phyloP scores from a whole-genome alignment of 305 asterid species.

The Nicotiana rustica region DNA sequence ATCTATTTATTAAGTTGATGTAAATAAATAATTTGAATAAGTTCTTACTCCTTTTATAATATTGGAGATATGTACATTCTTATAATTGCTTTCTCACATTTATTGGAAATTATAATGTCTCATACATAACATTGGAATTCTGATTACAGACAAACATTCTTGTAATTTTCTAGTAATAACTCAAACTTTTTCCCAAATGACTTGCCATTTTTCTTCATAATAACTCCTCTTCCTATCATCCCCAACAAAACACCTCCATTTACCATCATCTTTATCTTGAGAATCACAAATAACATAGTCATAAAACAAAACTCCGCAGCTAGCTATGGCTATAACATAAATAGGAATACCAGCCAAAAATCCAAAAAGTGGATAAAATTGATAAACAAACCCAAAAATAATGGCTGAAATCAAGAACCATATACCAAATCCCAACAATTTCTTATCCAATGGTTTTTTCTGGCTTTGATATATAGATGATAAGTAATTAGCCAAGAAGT shows the following conservation, averaged over 20 bases:
- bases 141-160: background rate
- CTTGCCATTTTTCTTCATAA: slow-evolving; percentile 14
- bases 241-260: slow-evolving; percentile 2
- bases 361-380: slow-evolving; percentile 27
- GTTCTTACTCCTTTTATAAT: no score
- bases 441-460: background rate
- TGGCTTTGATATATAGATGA: background rate
- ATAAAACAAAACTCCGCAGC: slow-evolving; percentile 9
- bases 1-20: no score
- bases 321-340: background rate
- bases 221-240: background rate
- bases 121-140: background rate
- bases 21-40: no score
- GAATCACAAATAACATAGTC: slow-evolving; percentile 26
- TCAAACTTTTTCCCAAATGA: slow-evolving; percentile 23
- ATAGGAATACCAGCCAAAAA: background rate
- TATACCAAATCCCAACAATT: background rate
- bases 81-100: background rate
- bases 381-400: slow-evolving; percentile 10
- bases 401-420: slow-evolving; percentile 26
- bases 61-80: no score
- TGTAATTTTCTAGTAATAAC: background rate
- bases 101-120: background rate
- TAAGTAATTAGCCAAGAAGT: background rate
- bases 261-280: background rate